Base-by-base conservation (phyloP, 192 early-diverging fungal genomes). In the Coemansia sp. region DNA sequence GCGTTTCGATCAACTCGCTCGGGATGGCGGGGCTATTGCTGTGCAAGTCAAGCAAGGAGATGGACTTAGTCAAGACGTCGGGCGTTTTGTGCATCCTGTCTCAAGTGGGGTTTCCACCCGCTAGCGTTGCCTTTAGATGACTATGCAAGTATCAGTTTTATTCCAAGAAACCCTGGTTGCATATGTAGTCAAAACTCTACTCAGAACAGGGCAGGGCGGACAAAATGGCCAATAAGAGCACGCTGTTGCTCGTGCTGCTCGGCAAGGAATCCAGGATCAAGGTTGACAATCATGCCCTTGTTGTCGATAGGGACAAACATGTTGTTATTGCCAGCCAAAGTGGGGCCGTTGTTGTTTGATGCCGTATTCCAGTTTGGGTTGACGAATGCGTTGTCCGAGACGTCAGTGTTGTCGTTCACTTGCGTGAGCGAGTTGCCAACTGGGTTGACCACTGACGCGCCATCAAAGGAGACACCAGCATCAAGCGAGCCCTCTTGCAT, bases 1-100 rank as follows among this genome's bases (percentile, higher is more conserved):
- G 68, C 1, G 66, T 89, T 37, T 74, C 77, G 15, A 68, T 89
- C 15, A 89, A 89, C 62, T 84, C 83, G 12, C 80, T 89, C 14
- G 87, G 84, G n/a, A 84, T 84, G 71, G 86, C 85, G 7, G 87
- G 87, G 0, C 65, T 85, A 61, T 37, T 88, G 60, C 62, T 88
- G 35, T 76, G 70, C 58, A 88, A 87, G 60, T 60, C 70, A 1
- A 71, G 58, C 24, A 72, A 75, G 4, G 77, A 84, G 39, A 53
- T 84, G 40, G 74, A 69, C 15, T 27, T 76, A 11, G 44, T 86
- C 29, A 53, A 73, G 14, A n/a, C 33, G 6, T 41, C 58, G 12
- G 86, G 83, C 6, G 68, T 80, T 8, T 34, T 85, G 46, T 53
- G 61, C 18, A 44, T 80, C 17, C 57, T 87, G 29, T 53, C 63